Conservation (phyloP, 2,329 filamentous ascomycete genomes). For the Karstenula rhodostoma region DNA sequence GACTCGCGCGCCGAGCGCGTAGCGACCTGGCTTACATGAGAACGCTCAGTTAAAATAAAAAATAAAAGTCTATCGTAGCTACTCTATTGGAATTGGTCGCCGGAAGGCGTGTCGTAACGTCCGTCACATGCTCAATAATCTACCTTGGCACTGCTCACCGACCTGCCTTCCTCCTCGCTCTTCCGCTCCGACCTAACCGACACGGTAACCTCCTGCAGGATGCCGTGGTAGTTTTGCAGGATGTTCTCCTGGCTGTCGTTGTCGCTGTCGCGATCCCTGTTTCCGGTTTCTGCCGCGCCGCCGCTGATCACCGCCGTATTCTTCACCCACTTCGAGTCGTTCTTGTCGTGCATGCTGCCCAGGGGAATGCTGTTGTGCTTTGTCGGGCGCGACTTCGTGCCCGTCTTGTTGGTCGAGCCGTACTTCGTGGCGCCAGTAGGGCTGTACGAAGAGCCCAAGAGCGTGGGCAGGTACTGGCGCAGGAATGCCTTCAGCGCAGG, state of each 20-base stretch:
- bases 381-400: neutral
- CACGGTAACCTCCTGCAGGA: conserved; percentile 7
- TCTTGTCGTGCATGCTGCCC: conserved; percentile 3
- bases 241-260: conserved; percentile 6
- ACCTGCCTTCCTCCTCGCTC: conserved; percentile 1
- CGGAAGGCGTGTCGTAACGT: neutral
- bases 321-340: neutral
- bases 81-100: too few relatives aligned
- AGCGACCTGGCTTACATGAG: neutral
- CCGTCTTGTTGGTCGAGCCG: neutral
- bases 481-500: conserved; percentile 5
- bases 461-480: neutral
- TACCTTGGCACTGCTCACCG: neutral
- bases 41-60: neutral
- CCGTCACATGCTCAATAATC: neutral
- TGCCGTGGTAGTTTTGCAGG: conserved; percentile 1
- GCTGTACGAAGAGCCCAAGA: conserved; percentile 3
- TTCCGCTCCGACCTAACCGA: neutral
- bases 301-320: neutral
- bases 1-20: neutral
- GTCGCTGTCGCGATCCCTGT: neutral
- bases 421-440: neutral
- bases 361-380: conserved; percentile 2
- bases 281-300: neutral
- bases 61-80: neutral